Evolutionary conservation across 208 protist genomes (phyloP).

Genomic region (Acanthamoeba castellanii): DNA sequence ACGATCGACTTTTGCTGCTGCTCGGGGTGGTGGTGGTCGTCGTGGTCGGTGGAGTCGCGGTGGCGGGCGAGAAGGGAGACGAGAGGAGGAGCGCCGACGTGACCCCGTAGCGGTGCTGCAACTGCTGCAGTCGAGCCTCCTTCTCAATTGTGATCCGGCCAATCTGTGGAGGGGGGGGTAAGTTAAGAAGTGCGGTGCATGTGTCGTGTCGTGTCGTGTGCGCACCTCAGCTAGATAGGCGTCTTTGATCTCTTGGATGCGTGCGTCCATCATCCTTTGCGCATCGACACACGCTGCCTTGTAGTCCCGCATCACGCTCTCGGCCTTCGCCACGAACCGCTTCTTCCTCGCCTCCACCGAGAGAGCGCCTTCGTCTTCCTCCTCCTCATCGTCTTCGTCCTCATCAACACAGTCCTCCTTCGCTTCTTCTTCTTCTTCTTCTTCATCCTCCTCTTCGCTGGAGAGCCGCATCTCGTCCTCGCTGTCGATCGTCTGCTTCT

Average conservation of each 20-base stretch:
- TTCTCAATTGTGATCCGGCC: conserved; percentile 33
- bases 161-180: not conserved
- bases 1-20: not conserved
- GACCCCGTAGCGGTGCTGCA: not conserved
- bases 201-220: not conserved
- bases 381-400: not conserved
- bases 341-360: conserved; percentile 6
- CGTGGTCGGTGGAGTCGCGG: not conserved
- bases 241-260: conserved; percentile 22
- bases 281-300: not conserved
- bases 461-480: not conserved
- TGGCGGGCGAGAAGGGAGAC: not conserved
- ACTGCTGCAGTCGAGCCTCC: not conserved
- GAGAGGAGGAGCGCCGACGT: conserved; percentile 14
- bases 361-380: not conserved
- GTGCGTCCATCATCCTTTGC: not conserved
- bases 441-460: not conserved
- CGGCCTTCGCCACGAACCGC: not conserved
- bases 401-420: not conserved
- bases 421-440: not conserved
- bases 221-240: conserved; percentile 36
- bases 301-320: not conserved
- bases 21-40: too few species aligned
- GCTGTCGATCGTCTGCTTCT: too few species aligned
- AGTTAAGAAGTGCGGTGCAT: not conserved